These are phyloP conservation scores for Phytophthora melonis DNA, from an alignment of 352 stramenopile species.

Conservation along the genomic window DNA sequence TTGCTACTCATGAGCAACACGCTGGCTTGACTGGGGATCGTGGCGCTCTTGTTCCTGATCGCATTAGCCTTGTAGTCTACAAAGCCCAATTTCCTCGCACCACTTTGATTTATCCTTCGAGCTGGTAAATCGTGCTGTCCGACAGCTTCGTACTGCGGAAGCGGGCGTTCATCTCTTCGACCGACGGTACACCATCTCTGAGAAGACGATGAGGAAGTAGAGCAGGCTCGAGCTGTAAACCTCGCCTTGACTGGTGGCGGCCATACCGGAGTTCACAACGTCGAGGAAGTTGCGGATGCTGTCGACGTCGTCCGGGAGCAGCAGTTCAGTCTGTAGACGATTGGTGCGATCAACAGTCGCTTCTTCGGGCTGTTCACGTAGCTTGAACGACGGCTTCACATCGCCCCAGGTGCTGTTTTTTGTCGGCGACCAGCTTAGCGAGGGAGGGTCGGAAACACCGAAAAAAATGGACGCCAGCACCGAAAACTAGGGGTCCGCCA, in stretches of 20 bases:
- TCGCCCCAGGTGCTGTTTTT: neutral
- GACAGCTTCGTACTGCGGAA: constrained; percentile 29
- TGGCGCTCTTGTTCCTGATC: constrained; percentile 45
- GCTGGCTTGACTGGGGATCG: constrained; percentile 40
- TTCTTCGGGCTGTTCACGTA: constrained; percentile 25
- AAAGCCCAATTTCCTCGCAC: constrained; percentile 23
- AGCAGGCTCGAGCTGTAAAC: constrained; percentile 39
- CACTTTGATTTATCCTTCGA: constrained; percentile 37
- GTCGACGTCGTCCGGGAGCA: constrained; percentile 30
- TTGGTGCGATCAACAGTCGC: constrained; percentile 39
- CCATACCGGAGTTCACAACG: constrained; percentile 9
- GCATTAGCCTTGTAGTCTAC: constrained; percentile 14
- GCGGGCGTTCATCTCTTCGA: constrained; percentile 2
- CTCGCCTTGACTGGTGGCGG: constrained; percentile 1
- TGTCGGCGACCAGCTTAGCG: too few relatives aligned
- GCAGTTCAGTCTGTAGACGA: constrained; percentile 36
- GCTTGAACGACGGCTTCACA: constrained; percentile 24
- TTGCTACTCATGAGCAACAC: constrained; percentile 54
- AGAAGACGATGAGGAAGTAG: constrained; percentile 53
- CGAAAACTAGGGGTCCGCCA: too few relatives aligned
- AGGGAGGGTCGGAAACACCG: too few relatives aligned
- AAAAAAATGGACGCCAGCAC: too few relatives aligned
- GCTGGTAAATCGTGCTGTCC: constrained; percentile 15
- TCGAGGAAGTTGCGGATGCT: constrained; percentile 19
- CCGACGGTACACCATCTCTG: constrained; percentile 35